Base-by-base conservation (phyloP, 306 rosid genomes). In the Geum urbanum region DNA sequence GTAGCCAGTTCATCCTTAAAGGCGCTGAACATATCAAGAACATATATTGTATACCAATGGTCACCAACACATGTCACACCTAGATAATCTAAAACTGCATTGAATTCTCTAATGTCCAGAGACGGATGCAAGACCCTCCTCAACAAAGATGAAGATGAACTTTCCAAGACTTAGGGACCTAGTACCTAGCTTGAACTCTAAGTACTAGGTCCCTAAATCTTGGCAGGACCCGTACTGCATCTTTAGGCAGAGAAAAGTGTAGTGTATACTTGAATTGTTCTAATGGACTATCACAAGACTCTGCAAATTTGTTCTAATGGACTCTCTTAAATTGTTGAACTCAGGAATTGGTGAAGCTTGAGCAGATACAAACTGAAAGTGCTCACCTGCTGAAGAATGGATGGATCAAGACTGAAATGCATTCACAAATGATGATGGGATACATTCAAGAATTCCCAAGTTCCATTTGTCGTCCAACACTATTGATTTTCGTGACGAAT, bases 401-500 rank as follows among this genome's bases (percentile, higher is more conserved):
- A 62, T 32, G 24, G 51, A 41, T 9, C 52, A 22, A 19, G 70
- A 56, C 40, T 15, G 52, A 41, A 78, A 68, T 10, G 75, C 72
- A 61, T 74, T 32, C 14, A 73, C 15, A n/a, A 73, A 73, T 5
- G 64, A 57, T 10, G 70, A 20, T 18, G 80, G 76, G 47, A 77
- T 66, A 20, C 76, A 64, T 9, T 48, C 73, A n/a, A 77, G 68
- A 57, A 77, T 72, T 35, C 73, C 81, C 46, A 37, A 58, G 27
- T 72, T 77, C 81, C 81, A 71, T 37, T 46, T 15, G 41, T 48
- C 52, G 27, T 49, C 76, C 64, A 71, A 57, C 56, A 71, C 13
- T 32, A 77, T 71, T 2, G 73, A 54, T 14, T 77, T 73, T 37
- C 73, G 64, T 14, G 77, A 77, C 2, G 81, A 71, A 24, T 76